Evolutionary conservation across 106 monocot species (phyloP), one percentile per base, ranked within the genome.

Genomic region (Dendrobium chrysotoxum): DNA sequence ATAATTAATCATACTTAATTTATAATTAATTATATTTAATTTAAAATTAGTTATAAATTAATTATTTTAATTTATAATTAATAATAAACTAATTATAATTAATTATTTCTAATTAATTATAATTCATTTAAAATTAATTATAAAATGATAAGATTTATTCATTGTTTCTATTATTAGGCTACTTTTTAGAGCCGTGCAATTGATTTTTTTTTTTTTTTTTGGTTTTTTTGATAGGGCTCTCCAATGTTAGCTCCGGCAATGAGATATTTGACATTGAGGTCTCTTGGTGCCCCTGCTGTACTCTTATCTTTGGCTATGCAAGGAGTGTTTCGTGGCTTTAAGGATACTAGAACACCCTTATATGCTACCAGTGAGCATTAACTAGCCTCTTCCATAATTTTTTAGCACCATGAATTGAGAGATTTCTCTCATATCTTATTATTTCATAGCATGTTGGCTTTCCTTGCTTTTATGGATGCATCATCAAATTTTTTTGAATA

Each of bases 311-410:
- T 92, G 64, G 85, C 87, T 38, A 89, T 92, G 91, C 91, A 92
- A 85, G 89, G 91, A 25, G 91, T 92, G 79, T 92, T 92, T 30
- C 74, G 89, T 78, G 91, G 89, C 41, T 92, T 92, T 46, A 89
- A 92, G 84, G 91, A 89, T 70, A 91, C 91, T 16, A 91, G 72
- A 72, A 89, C 89, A 31, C 91, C 89, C 23, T 74, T 91, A 72
- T 89, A 89, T 86, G 91, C 89, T 75, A 89, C 87, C 31, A 85
- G 91, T 92, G 85, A 76, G 66, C 65, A 79, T 40, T 54, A 38
- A 23, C n/a, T 23, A 6, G 3, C 53, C 75, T 74, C 38, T 35
- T 31, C 18, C 39, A 78, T 64, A 41, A 25, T 81, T 81, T 41
- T 28, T 73, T 12, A 80, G 4, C 42, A 73, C 10, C 46, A 53